phyloP scores from a whole-genome alignment of 2,329 filamentous ascomycete genomes.

The Mycosphaerella arachidis region DNA sequence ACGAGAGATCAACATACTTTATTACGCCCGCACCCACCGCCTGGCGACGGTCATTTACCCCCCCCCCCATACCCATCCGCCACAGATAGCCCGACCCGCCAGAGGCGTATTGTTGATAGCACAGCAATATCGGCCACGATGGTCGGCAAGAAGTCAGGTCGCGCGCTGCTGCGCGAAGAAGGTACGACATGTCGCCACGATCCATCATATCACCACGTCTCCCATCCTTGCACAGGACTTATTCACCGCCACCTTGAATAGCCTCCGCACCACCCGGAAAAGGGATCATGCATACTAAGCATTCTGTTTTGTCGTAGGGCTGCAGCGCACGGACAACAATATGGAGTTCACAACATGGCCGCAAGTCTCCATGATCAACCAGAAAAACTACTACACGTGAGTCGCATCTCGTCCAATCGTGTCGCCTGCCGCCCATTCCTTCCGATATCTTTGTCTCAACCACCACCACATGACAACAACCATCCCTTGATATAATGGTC shows the following conservation, averaged over 20 bases:
- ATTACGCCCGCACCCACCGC: neutral
- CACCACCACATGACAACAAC: neutral
- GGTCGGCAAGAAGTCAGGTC: constrained; percentile 64
- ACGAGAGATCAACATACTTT: neutral
- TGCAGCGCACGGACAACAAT: constrained; percentile 96
- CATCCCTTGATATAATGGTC: constrained; percentile 22
- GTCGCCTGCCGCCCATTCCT: neutral
- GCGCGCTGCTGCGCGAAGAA: constrained; percentile 59
- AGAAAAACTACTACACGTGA: constrained; percentile 99
- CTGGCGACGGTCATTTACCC: neutral
- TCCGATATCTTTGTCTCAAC: neutral
- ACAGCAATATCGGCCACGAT: constrained; percentile 38
- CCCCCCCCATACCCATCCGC: neutral
- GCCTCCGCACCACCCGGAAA: constrained; percentile 10
- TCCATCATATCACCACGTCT: constrained; percentile 3
- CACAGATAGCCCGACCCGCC: neutral
- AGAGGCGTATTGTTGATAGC: neutral
- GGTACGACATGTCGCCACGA: constrained; percentile 33
- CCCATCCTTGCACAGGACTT: constrained; percentile 10
- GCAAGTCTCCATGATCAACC: constrained; percentile 87
- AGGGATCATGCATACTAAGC: constrained; percentile 22
- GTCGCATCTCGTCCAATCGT: constrained; percentile 31
- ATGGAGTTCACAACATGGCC: constrained; percentile 96
- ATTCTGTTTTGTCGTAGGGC: constrained; percentile 52
- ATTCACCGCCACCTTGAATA: constrained; percentile 14